Base-by-base conservation (phyloP, 441 rosid genomes). In the Mallotus japonicus region DNA sequence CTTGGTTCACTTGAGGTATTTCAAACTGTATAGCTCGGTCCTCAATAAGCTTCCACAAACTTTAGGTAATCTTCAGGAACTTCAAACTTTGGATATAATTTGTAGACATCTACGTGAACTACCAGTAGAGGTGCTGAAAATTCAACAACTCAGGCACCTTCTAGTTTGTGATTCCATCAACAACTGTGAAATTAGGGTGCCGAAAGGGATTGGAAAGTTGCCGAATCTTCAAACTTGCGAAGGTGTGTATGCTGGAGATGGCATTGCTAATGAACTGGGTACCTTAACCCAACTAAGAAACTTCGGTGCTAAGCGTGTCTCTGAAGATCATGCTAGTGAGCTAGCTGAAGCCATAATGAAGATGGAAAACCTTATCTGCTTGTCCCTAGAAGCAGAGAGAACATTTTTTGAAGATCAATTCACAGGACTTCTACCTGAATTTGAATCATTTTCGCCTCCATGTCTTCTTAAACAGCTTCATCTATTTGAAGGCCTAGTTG, bases 271-370 rank as follows among this genome's bases (percentile, higher is more conserved):
- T 28, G 78, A 70, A 46, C 50, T 70, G 51, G 37, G 71, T 16
- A 50, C 47, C 10, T 76, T 76, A 70, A 76, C 66, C 5, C 65
- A 76, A 58, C 17, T 76, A 1, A 11, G 65, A 70, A 14, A 56
- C 19, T 70, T 76, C 17, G 34, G 55, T 3, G 62, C 50, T 24
- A 22, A 12, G 15, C 16, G 71, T 7, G 70, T 76, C 53, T 19
- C 75, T 16, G 79, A 40, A 6, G 79, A 71, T 65, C 79, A 70
- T 64, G 66, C 62, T 17, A 8, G 13, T 34, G 75, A 70, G 42
- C 55, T 71, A 0, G 3, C 47, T 49, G 34, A 60, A 63, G 55
- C 58, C 5, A 64, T 64, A n/a, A 32, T n/a, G 66, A 70, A 56
- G 44, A 55, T 70, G 74, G 53, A 28, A 10, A 22, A 13, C 11